Conservation (phyloP, 176 grass and related monocot genomes). For the Melocanna baccifera region DNA sequence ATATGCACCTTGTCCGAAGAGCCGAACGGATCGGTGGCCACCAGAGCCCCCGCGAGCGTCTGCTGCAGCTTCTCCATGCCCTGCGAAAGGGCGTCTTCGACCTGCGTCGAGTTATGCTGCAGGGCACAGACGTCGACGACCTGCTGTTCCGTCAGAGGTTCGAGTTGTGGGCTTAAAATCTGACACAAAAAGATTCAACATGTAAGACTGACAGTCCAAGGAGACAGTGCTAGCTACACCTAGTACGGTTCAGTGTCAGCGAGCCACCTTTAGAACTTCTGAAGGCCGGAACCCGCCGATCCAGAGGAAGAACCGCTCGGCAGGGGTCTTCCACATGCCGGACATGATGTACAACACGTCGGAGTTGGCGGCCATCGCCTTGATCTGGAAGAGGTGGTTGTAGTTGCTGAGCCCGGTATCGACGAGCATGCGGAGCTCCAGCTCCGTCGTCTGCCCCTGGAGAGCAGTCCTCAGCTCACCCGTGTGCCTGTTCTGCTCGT, state of each 20-base stretch:
- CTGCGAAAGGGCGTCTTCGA: constrained; percentile 78
- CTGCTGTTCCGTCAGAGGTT: constrained; percentile 66
- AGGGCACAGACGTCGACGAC: constrained; percentile 17
- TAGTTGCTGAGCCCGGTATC: constrained; percentile 64
- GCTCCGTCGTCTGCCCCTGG: constrained; percentile 64
- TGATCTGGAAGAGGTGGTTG: constrained; percentile 71
- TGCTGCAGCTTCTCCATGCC: constrained; percentile 94
- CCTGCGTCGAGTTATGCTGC: constrained; percentile 61
- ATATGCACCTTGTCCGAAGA: constrained; percentile 64
- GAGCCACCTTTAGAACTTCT: constrained; percentile 78
- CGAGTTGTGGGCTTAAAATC: constrained; percentile 72
- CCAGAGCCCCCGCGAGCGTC: constrained; percentile 66
- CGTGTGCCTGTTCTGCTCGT: constrained; percentile 66
- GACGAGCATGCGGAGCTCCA: constrained; percentile 67
- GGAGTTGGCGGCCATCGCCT: constrained; percentile 54
- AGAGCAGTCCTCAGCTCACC: constrained; percentile 55
- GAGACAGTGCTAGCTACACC: neutral
- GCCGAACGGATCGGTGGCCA: constrained; percentile 34
- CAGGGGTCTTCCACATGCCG: constrained; percentile 77
- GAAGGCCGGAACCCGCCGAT: constrained; percentile 97
- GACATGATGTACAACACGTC: constrained; percentile 92
- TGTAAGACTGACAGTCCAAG: neutral
- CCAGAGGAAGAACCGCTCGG: constrained; percentile 95
- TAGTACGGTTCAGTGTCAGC: too few species aligned
- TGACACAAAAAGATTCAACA: constrained; percentile 18